Percentiles rank a stretch among this genome's conserved stretches.
These are phyloP conservation scores for Collybiopsis luxurians DNA, from an alignment of 768 basidiomycete species.

Conservation along the genomic window DNA sequence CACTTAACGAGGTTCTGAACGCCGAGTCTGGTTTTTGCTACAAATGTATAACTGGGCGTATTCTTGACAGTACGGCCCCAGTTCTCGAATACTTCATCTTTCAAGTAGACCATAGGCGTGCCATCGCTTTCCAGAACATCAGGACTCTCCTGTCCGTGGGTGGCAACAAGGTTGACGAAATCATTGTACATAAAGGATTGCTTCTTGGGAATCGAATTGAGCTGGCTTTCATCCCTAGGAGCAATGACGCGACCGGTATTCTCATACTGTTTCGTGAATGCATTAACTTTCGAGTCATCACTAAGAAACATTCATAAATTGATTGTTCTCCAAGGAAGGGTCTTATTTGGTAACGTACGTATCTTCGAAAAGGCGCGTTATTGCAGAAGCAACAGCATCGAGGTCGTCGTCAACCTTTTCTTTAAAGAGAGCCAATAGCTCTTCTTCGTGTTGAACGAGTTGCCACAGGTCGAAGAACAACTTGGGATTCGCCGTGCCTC, in stretches of 20 bases:
- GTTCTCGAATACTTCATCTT: not conserved
- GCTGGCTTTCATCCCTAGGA: not conserved
- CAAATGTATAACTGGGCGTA: not conserved
- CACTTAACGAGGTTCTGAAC: constrained; percentile 3
- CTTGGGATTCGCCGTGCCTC: not conserved
- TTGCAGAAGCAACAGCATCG: not conserved
- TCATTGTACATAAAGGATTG: not conserved
- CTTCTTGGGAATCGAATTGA: not conserved
- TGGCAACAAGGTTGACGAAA: not conserved
- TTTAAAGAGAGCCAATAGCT: not conserved
- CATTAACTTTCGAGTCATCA: not conserved
- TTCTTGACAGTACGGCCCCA: not conserved
- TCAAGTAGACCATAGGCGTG: not conserved
- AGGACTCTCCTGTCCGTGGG: not conserved
- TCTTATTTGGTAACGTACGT: not conserved
- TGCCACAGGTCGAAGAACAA: not conserved
- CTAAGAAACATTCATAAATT: too few species aligned
- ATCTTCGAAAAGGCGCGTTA: not conserved
- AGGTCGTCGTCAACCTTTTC: not conserved
- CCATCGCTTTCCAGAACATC: not conserved
- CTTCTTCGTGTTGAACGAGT: not conserved
- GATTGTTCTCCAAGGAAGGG: not conserved
- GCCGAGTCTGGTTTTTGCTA: not conserved
- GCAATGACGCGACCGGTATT: not conserved
- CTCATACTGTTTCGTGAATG: not conserved